Percentiles rank a stretch among this genome's conserved stretches.
Conservation (phyloP, 352 stramenopile species). For the Thalassiosira hispida region DNA sequence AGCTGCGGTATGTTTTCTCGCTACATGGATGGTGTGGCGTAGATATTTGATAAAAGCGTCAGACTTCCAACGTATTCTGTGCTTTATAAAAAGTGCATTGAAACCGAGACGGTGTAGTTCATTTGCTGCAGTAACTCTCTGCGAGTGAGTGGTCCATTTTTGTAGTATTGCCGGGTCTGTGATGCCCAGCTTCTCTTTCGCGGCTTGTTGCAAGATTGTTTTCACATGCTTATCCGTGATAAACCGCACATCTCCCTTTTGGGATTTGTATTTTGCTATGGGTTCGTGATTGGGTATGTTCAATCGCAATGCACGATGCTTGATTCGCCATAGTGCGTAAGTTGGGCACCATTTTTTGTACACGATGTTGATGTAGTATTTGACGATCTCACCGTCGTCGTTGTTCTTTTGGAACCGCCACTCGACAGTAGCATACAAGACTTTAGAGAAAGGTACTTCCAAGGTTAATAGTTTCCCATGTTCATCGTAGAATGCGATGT, state of each 20-base stretch:
- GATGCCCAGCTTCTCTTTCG: not conserved
- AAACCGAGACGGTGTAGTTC: conserved; percentile 10
- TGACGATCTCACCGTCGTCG: conserved; percentile 4
- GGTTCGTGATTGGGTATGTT: not conserved
- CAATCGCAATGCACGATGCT: not conserved
- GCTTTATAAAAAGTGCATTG: conserved; percentile 20
- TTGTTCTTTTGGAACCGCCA: conserved; percentile 23
- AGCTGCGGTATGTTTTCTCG: not conserved
- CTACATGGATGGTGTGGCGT: conserved; percentile 12
- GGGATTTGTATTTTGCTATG: conserved; percentile 3
- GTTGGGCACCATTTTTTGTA: conserved; percentile 1
- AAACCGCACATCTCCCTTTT: not conserved
- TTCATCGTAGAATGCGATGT: not conserved
- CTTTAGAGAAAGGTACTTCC: not conserved
- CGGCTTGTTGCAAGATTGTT: not conserved
- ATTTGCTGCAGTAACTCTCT: conserved; percentile 23
- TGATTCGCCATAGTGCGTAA: not conserved
- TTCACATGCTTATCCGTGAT: conserved; percentile 11
- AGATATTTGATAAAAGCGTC: conserved; percentile 25
- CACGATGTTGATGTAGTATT: not conserved
- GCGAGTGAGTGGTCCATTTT: conserved; percentile 15
- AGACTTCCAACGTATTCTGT: conserved; percentile 7
- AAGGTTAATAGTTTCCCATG: not conserved
- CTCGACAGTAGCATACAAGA: not conserved
- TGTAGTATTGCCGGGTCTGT: not conserved